Evolutionary conservation across 2,329 filamentous ascomycete species (phyloP).

Genomic region (Aspergillus terreus): DNA sequence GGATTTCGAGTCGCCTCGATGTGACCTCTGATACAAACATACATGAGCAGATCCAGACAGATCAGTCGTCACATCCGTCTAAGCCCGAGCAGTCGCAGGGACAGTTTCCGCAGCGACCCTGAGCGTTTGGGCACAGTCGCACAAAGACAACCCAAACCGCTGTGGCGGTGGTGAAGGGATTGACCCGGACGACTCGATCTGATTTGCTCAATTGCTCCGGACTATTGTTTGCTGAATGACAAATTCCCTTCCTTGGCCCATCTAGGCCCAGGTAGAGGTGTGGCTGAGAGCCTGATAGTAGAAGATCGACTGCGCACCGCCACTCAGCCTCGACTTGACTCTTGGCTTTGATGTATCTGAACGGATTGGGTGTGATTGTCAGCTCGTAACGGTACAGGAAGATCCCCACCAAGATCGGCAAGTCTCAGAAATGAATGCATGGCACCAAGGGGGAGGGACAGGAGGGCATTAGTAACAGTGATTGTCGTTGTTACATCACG

Average conservation of each 20-base stretch:
- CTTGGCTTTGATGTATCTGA: neutral
- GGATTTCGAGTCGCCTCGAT: neutral
- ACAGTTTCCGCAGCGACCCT: slow-evolving; percentile 8
- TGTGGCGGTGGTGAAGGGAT: slow-evolving; percentile 1
- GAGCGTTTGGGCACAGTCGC: slow-evolving; percentile 13
- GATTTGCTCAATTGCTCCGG: slow-evolving; percentile 7
- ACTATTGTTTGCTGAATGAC: slow-evolving; percentile 14
- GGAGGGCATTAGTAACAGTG: neutral
- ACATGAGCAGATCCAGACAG: neutral
- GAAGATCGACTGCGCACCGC: slow-evolving; percentile 1
- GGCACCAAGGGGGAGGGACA: neutral
- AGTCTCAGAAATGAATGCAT: neutral
- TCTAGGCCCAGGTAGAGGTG: slow-evolving; percentile 2
- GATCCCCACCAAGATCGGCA: neutral
- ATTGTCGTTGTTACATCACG: slow-evolving; percentile 5
- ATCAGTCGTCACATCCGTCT: neutral
- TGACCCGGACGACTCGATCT: neutral
- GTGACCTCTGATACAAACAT: neutral
- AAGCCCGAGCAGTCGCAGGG: neutral
- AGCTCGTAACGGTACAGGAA: neutral
- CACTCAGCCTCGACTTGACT: neutral
- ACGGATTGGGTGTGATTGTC: neutral
- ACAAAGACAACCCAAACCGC: slow-evolving; percentile 8
- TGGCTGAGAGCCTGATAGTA: neutral
- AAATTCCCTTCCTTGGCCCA: slow-evolving; percentile 10